These are phyloP conservation scores for Ceratobasidium sp. DNA, from an alignment of 1,284 basidiomycete genomes.

Conservation along the genomic window DNA sequence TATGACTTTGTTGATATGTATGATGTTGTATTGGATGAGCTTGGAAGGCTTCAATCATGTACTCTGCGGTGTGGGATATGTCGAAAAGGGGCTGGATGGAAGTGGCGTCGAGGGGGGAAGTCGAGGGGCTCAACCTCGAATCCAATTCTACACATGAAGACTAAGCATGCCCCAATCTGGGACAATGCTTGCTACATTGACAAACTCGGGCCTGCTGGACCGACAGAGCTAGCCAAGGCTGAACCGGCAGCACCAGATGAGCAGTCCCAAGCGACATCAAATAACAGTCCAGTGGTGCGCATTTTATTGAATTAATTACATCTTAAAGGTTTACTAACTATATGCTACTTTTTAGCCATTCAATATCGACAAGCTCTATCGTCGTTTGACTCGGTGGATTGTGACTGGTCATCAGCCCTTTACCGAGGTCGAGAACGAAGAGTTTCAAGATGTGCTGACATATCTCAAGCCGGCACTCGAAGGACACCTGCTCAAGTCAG, in stretches of 20 bases:
- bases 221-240: no score
- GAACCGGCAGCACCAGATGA: no score
- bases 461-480: slow-evolving; percentile 8
- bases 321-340: neutral
- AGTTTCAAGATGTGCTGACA: neutral
- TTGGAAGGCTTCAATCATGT: no score
- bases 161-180: slow-evolving; percentile 1
- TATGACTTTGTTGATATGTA: slow-evolving; percentile 10
- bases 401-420: slow-evolving; percentile 24
- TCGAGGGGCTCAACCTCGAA: neutral
- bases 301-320: neutral
- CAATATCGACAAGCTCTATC: slow-evolving; percentile 19
- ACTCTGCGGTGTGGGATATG: no score
- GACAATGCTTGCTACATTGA: neutral
- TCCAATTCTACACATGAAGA: neutral
- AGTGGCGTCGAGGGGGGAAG: no score
- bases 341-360: neutral
- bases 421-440: slow-evolving; percentile 26
- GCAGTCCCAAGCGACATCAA: neutral
- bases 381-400: slow-evolving; percentile 7
- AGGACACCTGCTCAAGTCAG: neutral
- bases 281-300: neutral
- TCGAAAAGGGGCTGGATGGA: no score
- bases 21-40: no score
- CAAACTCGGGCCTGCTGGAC: neutral